Base-by-base conservation (phyloP, 768 basidiomycete species). In the Cystobasidium tubakii region DNA sequence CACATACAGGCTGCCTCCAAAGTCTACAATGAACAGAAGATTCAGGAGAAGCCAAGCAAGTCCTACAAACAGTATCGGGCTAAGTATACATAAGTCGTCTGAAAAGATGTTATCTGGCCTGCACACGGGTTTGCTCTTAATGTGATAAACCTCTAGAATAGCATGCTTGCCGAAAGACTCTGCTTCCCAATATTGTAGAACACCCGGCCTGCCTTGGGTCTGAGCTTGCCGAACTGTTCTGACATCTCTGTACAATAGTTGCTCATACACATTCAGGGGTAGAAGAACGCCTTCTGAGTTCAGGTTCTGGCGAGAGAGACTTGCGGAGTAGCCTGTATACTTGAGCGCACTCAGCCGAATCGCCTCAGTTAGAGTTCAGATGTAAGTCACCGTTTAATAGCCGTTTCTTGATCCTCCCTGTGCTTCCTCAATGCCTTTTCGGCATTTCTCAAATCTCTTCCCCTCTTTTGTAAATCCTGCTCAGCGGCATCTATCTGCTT, bases 281-380 rank as follows among this genome's bases (percentile, higher is more conserved):
- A 50, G 46, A 50, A 50, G 46, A 50, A 50, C 46, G 46, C 46
- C 46, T 50, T 50, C 46, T 50, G 46, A 50, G 46, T 50, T 50
- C 46, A 50, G 46, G 46, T 50, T 50, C 46, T 50, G 46, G 46
- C 46, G 46, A 50, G 46, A 42, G 42, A 50, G 46, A 50, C 46
- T 50, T 50, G 46, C 46, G 46, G 46, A 50, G 46, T 50, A 50
- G 46, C 46, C 46, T n/a, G 46, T 50, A 50, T 50, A 50, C 46
- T 50, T 50, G 46, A 50, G 46, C 46, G 46, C 46, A 50, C 46
- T 50, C 46, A 50, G 46, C 46, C 46, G 46, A 50, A 50, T 50
- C 46, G 46, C 46, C 46, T 50, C 46, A 50, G 46, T 50, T 50
- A n/a, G 46, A 50, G 46, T 50, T 50, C 42, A 42, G 17, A 42